Base-by-base conservation (phyloP, 352 stramenopile species). In the Hyaloperonospora brassicae region DNA sequence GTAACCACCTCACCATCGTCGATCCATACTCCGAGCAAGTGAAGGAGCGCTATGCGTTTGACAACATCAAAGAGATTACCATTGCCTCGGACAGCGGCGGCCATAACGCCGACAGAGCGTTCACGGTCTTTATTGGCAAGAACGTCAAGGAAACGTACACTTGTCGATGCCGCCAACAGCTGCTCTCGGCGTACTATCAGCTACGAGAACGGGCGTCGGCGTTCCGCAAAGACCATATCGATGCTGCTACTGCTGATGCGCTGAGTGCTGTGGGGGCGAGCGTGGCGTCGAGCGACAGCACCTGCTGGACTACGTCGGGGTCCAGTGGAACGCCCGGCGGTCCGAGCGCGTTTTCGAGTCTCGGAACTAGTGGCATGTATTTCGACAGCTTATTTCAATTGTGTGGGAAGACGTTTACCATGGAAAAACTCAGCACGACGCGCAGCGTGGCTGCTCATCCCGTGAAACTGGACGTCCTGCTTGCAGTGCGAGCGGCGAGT, bases 61-160 rank as follows among this genome's bases (percentile, higher is more conserved):
- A 90, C 52, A 89, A 89, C 56, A 94, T 94, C 52, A 92, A 88
- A 53, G 84, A 93, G 64, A 89, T 93, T 50, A 92, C 78, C 23
- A 70, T 89, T 30, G 80, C 82, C 9, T 74, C 75, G 2, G 80
- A 91, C 46, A 79, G 62, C 34, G 75, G 78, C 49, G 73, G 72
- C 2, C 73, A 81, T 41, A 89, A 86, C 43, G 70, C 78, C 11
- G 79, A 92, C 50, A 64, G 79, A 14, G 68, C 74, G 34, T 93
- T 94, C 59, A 90, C 79, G 25, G 78, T 94, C 47, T 88, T 77
- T 51, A 89, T 92, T 23, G 82, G 80, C 47, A 92, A 90, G 61
- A 93, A 85, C 55, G 62, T 90, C 39, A 87, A 89, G 55, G 83
- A 92, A 55, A 92, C 81, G 61, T 94, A 94, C 58, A 89, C 79